These are phyloP conservation scores for Dacryopinax spathularia DNA, from an alignment of 768 basidiomycete species.

Conservation along the genomic window DNA sequence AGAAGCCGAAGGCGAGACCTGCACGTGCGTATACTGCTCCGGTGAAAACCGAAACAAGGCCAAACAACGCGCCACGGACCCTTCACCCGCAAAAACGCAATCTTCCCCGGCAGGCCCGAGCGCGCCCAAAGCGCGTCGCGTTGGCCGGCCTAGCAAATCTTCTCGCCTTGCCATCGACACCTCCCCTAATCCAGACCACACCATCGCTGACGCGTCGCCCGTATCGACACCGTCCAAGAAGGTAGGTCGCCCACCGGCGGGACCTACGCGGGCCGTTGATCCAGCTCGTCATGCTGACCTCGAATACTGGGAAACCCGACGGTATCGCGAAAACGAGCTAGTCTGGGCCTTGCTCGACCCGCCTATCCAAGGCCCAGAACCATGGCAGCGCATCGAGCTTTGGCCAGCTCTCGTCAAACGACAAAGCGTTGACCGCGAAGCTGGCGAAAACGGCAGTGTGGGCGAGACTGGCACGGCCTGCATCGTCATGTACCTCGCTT, in stretches of 20 bases:
- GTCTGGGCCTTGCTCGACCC: background rate
- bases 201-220: background rate
- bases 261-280: background rate
- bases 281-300: background rate
- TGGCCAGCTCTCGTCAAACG: background rate
- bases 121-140: background rate
- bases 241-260: background rate
- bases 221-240: background rate
- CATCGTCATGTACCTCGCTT: background rate
- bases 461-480: background rate
- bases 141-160: background rate
- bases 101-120: background rate
- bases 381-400: background rate
- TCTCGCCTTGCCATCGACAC: background rate
- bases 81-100: background rate
- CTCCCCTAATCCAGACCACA: background rate
- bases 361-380: background rate
- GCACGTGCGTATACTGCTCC: background rate
- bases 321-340: background rate
- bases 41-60: background rate
- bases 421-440: background rate
- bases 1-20: background rate
- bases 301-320: background rate
- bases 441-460: background rate
- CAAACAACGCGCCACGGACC: background rate